A percentile compares a stretch with the other conserved stretches of the same genome.
Conservation (phyloP, 2,329 filamentous ascomycete species). For the Hypomyces perniciosus region DNA sequence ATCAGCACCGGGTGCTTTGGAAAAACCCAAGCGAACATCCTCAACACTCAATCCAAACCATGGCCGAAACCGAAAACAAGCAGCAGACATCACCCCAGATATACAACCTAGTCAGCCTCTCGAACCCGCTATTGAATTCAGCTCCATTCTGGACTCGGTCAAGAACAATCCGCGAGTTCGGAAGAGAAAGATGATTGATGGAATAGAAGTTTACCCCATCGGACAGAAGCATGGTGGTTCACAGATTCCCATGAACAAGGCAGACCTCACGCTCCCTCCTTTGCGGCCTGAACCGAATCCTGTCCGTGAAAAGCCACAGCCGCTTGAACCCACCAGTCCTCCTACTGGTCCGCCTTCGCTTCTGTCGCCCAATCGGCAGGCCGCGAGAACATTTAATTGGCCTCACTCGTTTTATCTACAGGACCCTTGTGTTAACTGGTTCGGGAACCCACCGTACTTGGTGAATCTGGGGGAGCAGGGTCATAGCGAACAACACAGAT, state of each 20-base stretch:
- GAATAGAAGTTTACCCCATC: conserved; percentile 26
- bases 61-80: conserved; percentile 23
- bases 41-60: conserved; percentile 34
- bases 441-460: conserved; percentile 17
- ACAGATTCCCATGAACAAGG: conserved; percentile 1
- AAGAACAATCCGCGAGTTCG: conserved; percentile 43
- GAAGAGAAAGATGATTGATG: conserved; percentile 42
- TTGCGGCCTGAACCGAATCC: conserved; percentile 20
- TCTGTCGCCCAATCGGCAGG: conserved; percentile 28
- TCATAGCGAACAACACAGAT: background rate
- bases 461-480: conserved; percentile 13
- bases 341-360: conserved; percentile 23
- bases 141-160: conserved; percentile 46
- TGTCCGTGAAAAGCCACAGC: conserved; percentile 18
- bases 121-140: conserved; percentile 15
- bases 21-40: conserved; percentile 23
- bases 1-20: conserved; percentile 33
- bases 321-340: conserved; percentile 26
- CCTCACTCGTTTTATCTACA: conserved; percentile 20
- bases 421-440: conserved; percentile 17
- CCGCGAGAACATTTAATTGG: conserved; percentile 14
- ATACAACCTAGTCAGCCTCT: conserved; percentile 9
- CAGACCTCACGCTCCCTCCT: conserved; percentile 25
- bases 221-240: conserved; percentile 12
- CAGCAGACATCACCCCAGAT: background rate